These are phyloP conservation scores for Globisporangium splendens DNA, from an alignment of 352 stramenopile species.

Conservation along the genomic window DNA sequence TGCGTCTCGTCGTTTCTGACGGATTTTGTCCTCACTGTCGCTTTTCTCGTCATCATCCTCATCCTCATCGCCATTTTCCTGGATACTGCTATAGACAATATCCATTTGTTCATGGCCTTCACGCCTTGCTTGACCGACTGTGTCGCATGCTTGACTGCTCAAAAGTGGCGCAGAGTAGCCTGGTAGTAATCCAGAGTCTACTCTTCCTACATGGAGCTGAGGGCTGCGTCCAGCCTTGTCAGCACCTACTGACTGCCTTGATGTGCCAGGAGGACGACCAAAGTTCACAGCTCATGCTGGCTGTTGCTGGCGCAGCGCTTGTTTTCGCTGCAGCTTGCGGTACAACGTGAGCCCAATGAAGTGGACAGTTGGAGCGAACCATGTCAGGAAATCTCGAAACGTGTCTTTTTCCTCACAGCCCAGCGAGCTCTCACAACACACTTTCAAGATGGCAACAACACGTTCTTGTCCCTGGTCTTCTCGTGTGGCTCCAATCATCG, in stretches of 20 bases:
- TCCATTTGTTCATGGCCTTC: neutral
- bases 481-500: neutral
- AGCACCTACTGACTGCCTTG: neutral
- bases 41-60: neutral
- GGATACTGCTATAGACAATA: no score
- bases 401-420: neutral
- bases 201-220: neutral
- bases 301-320: neutral
- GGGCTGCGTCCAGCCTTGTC: neutral
- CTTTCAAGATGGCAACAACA: slow-evolving; percentile 8
- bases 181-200: neutral
- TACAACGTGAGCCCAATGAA: slow-evolving; percentile 3
- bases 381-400: slow-evolving; percentile 5
- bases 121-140: neutral
- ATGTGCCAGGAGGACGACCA: neutral
- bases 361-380: slow-evolving; percentile 4
- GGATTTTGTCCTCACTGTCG: neutral
- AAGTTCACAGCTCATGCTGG: neutral
- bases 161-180: neutral
- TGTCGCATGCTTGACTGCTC: neutral
- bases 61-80: slow-evolving; percentile 2
- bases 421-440: neutral
- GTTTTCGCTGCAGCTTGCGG: slow-evolving; percentile 5
- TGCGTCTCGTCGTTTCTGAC: neutral
- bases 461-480: neutral